Evolutionary conservation across 495 filamentous ascomycete genomes (phyloP), one percentile per base, ranked within the genome.

Genomic region (Aspergillus conjunctus): DNA sequence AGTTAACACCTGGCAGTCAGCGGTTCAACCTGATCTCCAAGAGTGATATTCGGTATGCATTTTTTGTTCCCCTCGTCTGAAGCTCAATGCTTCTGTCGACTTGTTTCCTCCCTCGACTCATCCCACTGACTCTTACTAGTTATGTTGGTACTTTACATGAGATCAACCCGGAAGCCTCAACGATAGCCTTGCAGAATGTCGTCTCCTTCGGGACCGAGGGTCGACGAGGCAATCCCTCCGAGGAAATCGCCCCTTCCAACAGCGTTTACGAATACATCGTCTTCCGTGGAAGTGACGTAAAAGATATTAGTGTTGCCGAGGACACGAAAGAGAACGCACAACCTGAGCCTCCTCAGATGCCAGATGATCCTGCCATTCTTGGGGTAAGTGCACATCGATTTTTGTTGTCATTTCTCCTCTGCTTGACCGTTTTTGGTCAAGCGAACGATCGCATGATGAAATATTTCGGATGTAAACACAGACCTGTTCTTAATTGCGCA

Each of bases 201-300:
- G 83, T 86, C 46, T 97, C 93, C 1, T 94, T 85, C 71, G 94
- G 94, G 60, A 97, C 93, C 14, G 94, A 99, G 80, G 91, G 92
- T 43, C 89, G 94, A 53, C 87, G 86, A 68, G 83, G 79, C 66
- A 87, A 86, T 56, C 90, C 88, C 7, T 82, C 84, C 7, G 89
- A 94, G 39, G 92, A 96, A 75, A 87, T 97, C 43, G 76, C 89
- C 21, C 82, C 90, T 7, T 93, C 91, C 0, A 85, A 90, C 54
- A 88, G 87, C 64, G 79, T 97, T 66, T 99, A 97, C 78, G 95
- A 98, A 71, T 98, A 99, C 80, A 97, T 99, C 68, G 93, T 99
- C 60, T 99, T 99, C 73, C 90, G 93, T 49, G 94, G 95, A 54
- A 97, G 92, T 73, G 94, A 99, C 81, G 94, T 99, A 69, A 98